Conservation (phyloP, 371 early-diverging fungal genomes). For the Lichtheimia ornata region DNA sequence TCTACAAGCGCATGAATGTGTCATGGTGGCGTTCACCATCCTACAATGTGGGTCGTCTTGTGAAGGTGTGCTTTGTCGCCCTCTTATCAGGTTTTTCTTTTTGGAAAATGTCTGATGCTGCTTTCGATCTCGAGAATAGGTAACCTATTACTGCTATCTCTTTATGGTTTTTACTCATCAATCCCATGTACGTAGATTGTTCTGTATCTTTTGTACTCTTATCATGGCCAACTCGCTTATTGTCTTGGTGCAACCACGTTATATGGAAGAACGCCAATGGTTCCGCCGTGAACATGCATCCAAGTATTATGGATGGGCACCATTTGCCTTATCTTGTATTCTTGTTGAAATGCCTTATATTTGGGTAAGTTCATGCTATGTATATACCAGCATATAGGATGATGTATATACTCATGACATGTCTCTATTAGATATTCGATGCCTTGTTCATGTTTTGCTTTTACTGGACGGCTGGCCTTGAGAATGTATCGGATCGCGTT, state of each 20-base stretch:
- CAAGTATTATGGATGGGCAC: slow-evolving; percentile 65
- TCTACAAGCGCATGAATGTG: slow-evolving; percentile 48
- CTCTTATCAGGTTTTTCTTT: slow-evolving; percentile 57
- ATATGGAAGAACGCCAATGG: slow-evolving; percentile 62
- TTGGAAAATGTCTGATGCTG: slow-evolving; percentile 48
- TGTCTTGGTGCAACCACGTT: slow-evolving; percentile 50
- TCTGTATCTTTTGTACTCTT: slow-evolving; percentile 56
- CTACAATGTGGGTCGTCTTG: slow-evolving; percentile 59
- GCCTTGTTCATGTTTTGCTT: slow-evolving; percentile 53
- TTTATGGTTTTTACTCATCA: too few species aligned
- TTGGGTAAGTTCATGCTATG: slow-evolving; percentile 27
- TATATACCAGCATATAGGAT: too few species aligned
- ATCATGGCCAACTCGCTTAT: slow-evolving; percentile 7
- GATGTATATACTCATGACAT: too few species aligned
- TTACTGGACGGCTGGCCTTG: slow-evolving; percentile 69
- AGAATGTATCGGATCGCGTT: slow-evolving; percentile 34
- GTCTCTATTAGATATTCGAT: too few species aligned
- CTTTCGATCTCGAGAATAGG: slow-evolving; percentile 50
- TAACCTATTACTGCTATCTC: too few species aligned
- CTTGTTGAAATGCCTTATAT: slow-evolving; percentile 58
- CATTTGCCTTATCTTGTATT: slow-evolving; percentile 53
- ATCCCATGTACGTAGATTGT: slow-evolving; percentile 52
- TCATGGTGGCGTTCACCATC: slow-evolving; percentile 57
- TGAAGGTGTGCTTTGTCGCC: slow-evolving; percentile 37
- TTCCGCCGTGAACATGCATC: slow-evolving; percentile 67